phyloP scores from a whole-genome alignment of 768 basidiomycete genomes.

The Harrya chromipes region DNA sequence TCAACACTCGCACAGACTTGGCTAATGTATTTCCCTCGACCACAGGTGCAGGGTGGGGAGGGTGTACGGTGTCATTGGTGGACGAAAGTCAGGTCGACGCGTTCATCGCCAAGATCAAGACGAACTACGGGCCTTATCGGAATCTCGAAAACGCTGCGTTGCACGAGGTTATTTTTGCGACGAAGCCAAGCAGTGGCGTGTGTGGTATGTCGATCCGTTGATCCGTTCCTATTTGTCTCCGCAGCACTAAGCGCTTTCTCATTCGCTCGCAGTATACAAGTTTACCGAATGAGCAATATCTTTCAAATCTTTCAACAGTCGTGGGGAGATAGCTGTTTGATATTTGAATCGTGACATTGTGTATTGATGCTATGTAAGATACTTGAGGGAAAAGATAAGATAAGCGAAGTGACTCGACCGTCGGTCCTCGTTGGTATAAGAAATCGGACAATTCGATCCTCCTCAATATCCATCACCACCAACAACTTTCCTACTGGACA shows the following conservation, averaged over 20 bases:
- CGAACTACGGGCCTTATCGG: constrained; percentile 63
- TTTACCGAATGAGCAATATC: constrained; percentile 19
- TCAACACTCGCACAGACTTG: not conserved
- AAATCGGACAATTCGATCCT: not conserved
- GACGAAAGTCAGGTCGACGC: constrained; percentile 54
- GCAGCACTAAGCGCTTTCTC: not conserved
- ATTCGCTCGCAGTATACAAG: constrained; percentile 24
- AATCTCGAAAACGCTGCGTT: constrained; percentile 56
- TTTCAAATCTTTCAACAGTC: too few relatives aligned
- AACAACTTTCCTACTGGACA: not conserved
- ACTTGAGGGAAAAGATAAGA: constrained; percentile 12
- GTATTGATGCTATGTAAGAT: not conserved
- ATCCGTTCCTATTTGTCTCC: not conserved
- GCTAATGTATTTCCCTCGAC: not conserved
- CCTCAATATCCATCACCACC: not conserved
- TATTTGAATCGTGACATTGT: not conserved
- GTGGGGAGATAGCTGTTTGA: not conserved
- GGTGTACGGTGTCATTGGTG: constrained; percentile 82
- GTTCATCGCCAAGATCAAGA: constrained; percentile 62
- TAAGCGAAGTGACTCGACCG: not conserved
- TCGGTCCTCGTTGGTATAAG: too few relatives aligned
- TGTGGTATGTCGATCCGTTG: constrained; percentile 54
- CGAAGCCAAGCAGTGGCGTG: constrained; percentile 78
- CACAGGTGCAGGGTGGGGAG: constrained; percentile 87
- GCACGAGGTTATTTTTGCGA: constrained; percentile 73